These are phyloP conservation scores for Boletus pseudo-olivaceus DNA, from an alignment of 768 basidiomycete species.

Conservation along the genomic window DNA sequence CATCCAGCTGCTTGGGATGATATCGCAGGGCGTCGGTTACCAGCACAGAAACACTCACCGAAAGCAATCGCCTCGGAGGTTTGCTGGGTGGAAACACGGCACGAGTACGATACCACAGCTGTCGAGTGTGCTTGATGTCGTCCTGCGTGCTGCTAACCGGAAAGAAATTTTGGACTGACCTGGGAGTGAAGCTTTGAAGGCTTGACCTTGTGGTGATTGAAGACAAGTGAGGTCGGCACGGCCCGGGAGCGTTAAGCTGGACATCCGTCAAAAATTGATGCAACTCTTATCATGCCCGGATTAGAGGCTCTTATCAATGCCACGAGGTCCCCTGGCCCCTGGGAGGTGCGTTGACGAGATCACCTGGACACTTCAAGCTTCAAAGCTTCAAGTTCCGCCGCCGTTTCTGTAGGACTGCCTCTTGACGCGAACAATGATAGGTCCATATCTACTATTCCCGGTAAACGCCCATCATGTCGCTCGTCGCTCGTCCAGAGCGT, in stretches of 20 bases:
- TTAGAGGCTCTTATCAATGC: neutral
- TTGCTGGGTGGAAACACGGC: slow-evolving; percentile 17
- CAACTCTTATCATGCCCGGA: no score
- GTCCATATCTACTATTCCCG: neutral
- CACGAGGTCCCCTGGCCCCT: neutral
- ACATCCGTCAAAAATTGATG: neutral
- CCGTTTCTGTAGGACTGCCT: neutral
- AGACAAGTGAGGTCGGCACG: neutral
- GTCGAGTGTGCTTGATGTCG: slow-evolving; percentile 25
- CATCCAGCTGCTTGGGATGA: slow-evolving; percentile 17
- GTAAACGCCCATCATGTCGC: slow-evolving; percentile 11
- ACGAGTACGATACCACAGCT: slow-evolving; percentile 7
- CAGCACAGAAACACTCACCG: neutral
- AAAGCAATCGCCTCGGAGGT: neutral
- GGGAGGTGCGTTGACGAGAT: no score
- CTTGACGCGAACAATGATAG: no score
- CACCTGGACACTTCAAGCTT: neutral
- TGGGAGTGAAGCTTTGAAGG: neutral
- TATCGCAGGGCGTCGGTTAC: slow-evolving; percentile 20
- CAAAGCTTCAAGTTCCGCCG: neutral
- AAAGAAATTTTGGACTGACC: slow-evolving; percentile 2
- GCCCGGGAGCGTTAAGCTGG: neutral
- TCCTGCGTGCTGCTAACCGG: slow-evolving; percentile 11
- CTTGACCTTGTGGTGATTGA: neutral
- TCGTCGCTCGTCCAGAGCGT: slow-evolving; percentile 3